A percentile compares a stretch with the other conserved stretches of the same genome.
phyloP scores from a whole-genome alignment of 2,329 filamentous ascomycete genomes.

The Orbilia quercus region DNA sequence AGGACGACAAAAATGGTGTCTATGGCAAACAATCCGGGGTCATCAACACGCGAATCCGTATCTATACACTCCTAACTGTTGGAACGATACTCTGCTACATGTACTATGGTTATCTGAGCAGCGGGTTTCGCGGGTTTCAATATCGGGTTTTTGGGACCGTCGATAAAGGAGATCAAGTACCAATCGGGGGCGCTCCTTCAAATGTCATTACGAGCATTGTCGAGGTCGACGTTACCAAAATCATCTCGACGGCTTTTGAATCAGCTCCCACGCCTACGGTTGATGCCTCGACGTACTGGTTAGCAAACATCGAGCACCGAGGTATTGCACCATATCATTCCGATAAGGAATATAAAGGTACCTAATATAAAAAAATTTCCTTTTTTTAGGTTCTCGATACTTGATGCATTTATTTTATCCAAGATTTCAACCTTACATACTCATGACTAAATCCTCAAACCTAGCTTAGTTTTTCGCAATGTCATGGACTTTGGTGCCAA shows the following conservation, averaged over 20 bases:
- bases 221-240: slow-evolving; percentile 48
- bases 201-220: slow-evolving; percentile 18
- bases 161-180: not conserved
- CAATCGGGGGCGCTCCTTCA: slow-evolving; percentile 7
- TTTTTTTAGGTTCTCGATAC: not conserved
- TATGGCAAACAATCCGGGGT: slow-evolving; percentile 19
- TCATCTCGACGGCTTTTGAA: slow-evolving; percentile 28
- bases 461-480: slow-evolving; percentile 54
- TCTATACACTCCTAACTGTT: slow-evolving; percentile 50
- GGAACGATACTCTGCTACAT: slow-evolving; percentile 54
- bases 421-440: not conserved
- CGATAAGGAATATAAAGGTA: slow-evolving; percentile 62
- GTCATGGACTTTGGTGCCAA: slow-evolving; percentile 54
- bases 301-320: slow-evolving; percentile 63
- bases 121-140: slow-evolving; percentile 45
- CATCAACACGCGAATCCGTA: slow-evolving; percentile 48
- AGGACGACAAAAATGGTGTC: slow-evolving; percentile 33
- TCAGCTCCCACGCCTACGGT: slow-evolving; percentile 33
- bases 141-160: slow-evolving; percentile 25
- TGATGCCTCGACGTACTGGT: slow-evolving; percentile 58
- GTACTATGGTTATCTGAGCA: slow-evolving; percentile 46
- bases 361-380: too few species aligned
- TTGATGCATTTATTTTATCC: not conserved
- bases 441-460: slow-evolving; percentile 26
- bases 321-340: slow-evolving; percentile 65